A percentile compares a stretch with the other conserved stretches of the same genome.
Conservation (phyloP, 495 filamentous ascomycete species). For the Choiromyces venosus region DNA sequence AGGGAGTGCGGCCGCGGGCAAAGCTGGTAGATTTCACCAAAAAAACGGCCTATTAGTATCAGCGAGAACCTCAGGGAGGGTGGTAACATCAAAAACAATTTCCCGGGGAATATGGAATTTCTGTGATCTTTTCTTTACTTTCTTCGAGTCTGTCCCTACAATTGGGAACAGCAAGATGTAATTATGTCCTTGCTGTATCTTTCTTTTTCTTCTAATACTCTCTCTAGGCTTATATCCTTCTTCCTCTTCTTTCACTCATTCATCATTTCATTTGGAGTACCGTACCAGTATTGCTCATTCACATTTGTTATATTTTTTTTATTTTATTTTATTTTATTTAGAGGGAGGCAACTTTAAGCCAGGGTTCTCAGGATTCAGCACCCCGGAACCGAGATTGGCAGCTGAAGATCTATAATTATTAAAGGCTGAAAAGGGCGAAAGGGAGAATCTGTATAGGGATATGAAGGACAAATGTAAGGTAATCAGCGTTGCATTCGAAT, state of each 20-base stretch:
- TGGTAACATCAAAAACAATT: conserved; percentile 24
- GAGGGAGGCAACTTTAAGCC: conserved; percentile 17
- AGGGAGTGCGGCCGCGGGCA: conserved; percentile 23
- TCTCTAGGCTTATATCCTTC: not conserved
- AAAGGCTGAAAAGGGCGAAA: not conserved
- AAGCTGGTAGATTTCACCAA: conserved; percentile 36
- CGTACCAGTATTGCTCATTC: not conserved
- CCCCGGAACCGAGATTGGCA: conserved; percentile 16
- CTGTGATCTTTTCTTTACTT: conserved; percentile 16
- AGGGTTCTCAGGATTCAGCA: not conserved
- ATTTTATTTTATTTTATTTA: conserved; percentile 23
- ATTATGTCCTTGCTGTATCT: not conserved
- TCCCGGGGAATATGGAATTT: conserved; percentile 30
- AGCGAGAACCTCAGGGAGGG: conserved; percentile 28
- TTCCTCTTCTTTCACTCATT: conserved; percentile 8
- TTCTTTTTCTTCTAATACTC: not conserved
- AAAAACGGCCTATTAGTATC: conserved; percentile 33
- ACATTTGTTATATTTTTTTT: conserved; percentile 10
- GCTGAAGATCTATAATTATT: conserved; percentile 11
- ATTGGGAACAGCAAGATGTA: not conserved
- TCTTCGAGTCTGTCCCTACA: not conserved
- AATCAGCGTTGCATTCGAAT: conserved; percentile 3
- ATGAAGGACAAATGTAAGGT: conserved; percentile 4
- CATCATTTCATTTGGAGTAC: conserved; percentile 7
- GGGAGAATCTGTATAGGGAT: conserved; percentile 7